Base-by-base conservation (phyloP, 148 eudicot species). In the Rhododendron ovatum region DNA sequence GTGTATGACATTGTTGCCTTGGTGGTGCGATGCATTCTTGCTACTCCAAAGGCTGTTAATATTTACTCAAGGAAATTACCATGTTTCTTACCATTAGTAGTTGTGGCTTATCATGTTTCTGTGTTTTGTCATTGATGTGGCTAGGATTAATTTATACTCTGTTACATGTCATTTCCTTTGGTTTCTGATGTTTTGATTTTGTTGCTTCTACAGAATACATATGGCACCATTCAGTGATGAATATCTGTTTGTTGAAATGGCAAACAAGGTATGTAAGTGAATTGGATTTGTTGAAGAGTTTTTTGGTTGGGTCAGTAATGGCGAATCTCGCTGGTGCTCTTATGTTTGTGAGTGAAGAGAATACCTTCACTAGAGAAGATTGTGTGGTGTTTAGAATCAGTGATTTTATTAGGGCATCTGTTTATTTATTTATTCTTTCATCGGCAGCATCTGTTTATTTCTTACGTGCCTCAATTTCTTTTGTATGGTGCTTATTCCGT, bases 211-310 rank as follows among this genome's bases (percentile, higher is more conserved):
- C 87, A 97, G 99, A 90, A 97, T 97, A 91, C 99, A 97, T 83
- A 93, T 97, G 98, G 98, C 99, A 30, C 99, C 98, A 88, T 97
- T 97, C 91, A 92, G 95, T 83, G 99, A 97, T 91, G 99, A 95
- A 85, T 95, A 92, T 87, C 89, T 97, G 50, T 95, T 87, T 63
- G 90, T 93, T 71, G 98, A 97, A 92, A 93, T 97, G 88, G 99
- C 99, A 39, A 95, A 93, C 88, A 97, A 97, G 99, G 99, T 95
- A 89, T 83, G 86, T 17, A 50, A 82, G 41, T 55, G 45, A 85
- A 76, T 61, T 86, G 10, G 59, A 18, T 59, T 20, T 43, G 28
- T 87, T 76, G 33, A 57, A 28, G 75, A 45, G 22, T 55, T 18
- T 82, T 20, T 75, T 37, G 0, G 10, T 17, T 3, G 24, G 45